Percentiles rank a stretch among this genome's conserved stretches.
Evolutionary conservation across 2,329 filamentous ascomycete genomes (phyloP).

Genomic region (Cladophialophora psammophila): DNA sequence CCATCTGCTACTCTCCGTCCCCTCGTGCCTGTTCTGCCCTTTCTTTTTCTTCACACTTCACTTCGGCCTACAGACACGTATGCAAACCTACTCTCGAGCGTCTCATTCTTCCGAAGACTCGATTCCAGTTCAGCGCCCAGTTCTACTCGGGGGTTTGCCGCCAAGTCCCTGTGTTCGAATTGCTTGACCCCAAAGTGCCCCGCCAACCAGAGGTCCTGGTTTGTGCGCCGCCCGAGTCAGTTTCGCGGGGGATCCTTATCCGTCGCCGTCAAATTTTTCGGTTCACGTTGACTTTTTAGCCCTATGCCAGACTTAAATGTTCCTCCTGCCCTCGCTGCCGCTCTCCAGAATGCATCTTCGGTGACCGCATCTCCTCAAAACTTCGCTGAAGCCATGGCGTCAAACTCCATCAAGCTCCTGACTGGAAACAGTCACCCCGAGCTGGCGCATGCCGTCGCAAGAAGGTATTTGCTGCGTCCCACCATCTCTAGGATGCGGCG

Average conservation of each 20-base stretch:
- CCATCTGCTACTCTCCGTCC: background rate
- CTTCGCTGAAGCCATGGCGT: constrained; percentile 61
- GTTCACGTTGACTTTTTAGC: constrained; percentile 10
- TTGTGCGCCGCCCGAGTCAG: background rate
- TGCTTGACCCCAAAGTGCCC: background rate
- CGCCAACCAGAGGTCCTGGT: constrained; percentile 12
- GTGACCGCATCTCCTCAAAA: constrained; percentile 28
- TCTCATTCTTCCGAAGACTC: background rate
- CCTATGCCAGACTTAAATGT: constrained; percentile 27
- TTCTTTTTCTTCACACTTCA: background rate
- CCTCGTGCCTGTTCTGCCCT: background rate
- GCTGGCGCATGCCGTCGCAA: constrained; percentile 73
- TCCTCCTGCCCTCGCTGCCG: constrained; percentile 27
- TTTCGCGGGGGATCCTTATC: constrained; percentile 13
- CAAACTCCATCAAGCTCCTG: constrained; percentile 73
- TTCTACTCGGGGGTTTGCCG: background rate
- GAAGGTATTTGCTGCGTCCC: constrained; percentile 59
- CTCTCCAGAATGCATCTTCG: constrained; percentile 34
- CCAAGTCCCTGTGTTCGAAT: background rate
- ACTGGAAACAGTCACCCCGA: constrained; percentile 78
- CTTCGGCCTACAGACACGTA: background rate
- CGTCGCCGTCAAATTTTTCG: constrained; percentile 20
- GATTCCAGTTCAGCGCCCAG: background rate
- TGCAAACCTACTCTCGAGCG: background rate
- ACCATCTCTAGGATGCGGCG: background rate